These are phyloP conservation scores for Triticum urartu DNA, from an alignment of 176 grass and related monocot species.

Conservation along the genomic window DNA sequence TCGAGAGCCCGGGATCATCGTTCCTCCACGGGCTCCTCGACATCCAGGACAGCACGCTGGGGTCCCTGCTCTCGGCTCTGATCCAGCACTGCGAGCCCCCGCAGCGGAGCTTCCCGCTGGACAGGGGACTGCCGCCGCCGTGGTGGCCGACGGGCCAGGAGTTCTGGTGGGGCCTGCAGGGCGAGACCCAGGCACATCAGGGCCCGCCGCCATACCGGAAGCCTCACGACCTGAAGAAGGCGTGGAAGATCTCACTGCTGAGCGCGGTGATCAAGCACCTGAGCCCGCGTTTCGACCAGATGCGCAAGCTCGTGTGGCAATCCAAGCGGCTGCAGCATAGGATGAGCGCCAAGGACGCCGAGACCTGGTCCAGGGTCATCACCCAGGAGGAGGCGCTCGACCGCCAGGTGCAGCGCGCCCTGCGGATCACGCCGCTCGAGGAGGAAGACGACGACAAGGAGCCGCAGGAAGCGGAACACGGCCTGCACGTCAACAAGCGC, in stretches of 20 bases:
- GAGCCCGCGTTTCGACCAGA: slow-evolving; percentile 28
- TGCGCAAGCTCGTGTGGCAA: slow-evolving; percentile 47
- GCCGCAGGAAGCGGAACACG: background rate
- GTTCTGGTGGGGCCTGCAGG: slow-evolving; percentile 33
- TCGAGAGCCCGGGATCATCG: background rate
- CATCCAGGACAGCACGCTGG: slow-evolving; percentile 53
- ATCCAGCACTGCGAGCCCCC: slow-evolving; percentile 58
- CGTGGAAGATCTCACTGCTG: slow-evolving; percentile 46
- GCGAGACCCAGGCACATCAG: slow-evolving; percentile 10
- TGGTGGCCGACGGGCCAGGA: slow-evolving; percentile 43
- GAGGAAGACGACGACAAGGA: background rate
- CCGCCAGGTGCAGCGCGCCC: background rate
- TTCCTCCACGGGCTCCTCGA: slow-evolving; percentile 33
- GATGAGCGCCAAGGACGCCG: slow-evolving; percentile 46
- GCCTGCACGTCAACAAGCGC: slow-evolving; percentile 20
- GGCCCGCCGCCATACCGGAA: slow-evolving; percentile 46
- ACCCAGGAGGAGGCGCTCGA: slow-evolving; percentile 32
- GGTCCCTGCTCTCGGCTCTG: slow-evolving; percentile 44
- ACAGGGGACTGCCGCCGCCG: slow-evolving; percentile 37
- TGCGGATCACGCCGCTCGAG: slow-evolving; percentile 21
- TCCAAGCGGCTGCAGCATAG: slow-evolving; percentile 48
- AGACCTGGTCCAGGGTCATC: slow-evolving; percentile 35
- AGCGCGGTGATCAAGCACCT: slow-evolving; percentile 57
- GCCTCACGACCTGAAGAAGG: slow-evolving; percentile 60
- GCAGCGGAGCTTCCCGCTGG: slow-evolving; percentile 51